Percentiles rank a stretch among this genome's conserved stretches.
phyloP scores from a whole-genome alignment of 805 yeast genomes.

The Cyberlindnera galapagoensis region DNA sequence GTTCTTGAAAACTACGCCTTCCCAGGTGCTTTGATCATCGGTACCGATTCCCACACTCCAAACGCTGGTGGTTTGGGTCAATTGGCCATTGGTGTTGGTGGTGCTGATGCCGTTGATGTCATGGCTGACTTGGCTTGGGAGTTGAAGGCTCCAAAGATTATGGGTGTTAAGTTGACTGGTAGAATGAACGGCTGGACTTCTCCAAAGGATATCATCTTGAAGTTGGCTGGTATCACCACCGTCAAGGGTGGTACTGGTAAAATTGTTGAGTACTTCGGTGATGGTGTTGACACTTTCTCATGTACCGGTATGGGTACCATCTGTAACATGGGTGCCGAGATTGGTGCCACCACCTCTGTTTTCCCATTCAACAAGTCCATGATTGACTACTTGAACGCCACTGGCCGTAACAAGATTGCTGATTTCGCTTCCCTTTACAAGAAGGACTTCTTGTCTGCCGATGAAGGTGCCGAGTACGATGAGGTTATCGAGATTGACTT shows the following conservation, averaged over 20 bases:
- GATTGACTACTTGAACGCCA: slow-evolving; percentile 79
- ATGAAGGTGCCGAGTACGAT: slow-evolving; percentile 90
- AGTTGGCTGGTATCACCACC: slow-evolving; percentile 89
- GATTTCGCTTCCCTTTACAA: slow-evolving; percentile 67
- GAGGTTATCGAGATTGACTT: slow-evolving; percentile 88
- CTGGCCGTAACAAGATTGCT: slow-evolving; percentile 80
- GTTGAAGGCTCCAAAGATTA: slow-evolving; percentile 91
- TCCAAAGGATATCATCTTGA: slow-evolving; percentile 92
- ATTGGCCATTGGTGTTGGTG: slow-evolving; percentile 98
- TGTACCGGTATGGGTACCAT: slow-evolving; percentile 99
- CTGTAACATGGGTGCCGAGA: slow-evolving; percentile 99
- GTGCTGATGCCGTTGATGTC: slow-evolving; percentile 98
- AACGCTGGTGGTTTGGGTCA: slow-evolving; percentile 99
- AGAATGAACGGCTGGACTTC: slow-evolving; percentile 91
- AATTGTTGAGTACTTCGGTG: slow-evolving; percentile 94
- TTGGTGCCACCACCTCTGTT: slow-evolving; percentile 96
- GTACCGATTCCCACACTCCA: slow-evolving; percentile 98
- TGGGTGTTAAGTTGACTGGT: slow-evolving; percentile 95
- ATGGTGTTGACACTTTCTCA: slow-evolving; percentile 85
- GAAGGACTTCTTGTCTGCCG: slow-evolving; percentile 72
- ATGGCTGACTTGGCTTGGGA: slow-evolving; percentile 96
- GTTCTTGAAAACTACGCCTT: slow-evolving; percentile 93
- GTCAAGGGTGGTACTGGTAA: slow-evolving; percentile 98
- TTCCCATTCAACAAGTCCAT: slow-evolving; percentile 94
- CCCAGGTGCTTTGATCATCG: slow-evolving; percentile 95